Base-by-base conservation (phyloP, 257 asterid genomes). In the Sherardia arvensis region DNA sequence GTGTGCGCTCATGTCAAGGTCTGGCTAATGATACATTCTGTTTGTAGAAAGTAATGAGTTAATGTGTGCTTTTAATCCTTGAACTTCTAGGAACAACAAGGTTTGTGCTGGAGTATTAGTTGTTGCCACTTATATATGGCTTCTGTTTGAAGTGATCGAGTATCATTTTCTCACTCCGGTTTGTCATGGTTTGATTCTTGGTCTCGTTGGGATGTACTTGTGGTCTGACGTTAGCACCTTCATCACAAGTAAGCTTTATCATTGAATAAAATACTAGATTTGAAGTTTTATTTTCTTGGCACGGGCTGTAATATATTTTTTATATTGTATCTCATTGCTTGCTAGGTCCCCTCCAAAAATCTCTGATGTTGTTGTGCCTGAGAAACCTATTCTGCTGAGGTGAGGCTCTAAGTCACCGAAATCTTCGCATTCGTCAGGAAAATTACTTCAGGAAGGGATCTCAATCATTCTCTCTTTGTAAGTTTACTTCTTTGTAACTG, bases 51-150 rank as follows among this genome's bases (percentile, higher is more conserved):
- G 49, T 40, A 40, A 14, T 8, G 49, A 40, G 49, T 40, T 40
- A 40, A 6, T 6, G 15, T 40, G 49, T 12, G 18, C 15, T 18
- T 40, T 40, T 40, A n/a, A n/a, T n/a, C n/a, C n/a, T n/a, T n/a
- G n/a, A n/a, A n/a, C n/a, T n/a, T n/a, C n/a, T n/a, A 87, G 79
- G 81, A 75, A 93, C 80, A 84, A 82, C 90, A 90, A 93, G 75
- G 80, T 81, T 34, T 90, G 97, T 5, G 99, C 77, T 0, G 91
- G 80, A 61, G 86, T 93, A 12, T 81, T 93, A 0, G 95, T 84
- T 29, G 94, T 81, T 53, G 88, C 87, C 0, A 87, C 96, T 5
- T 91, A 87, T 43, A 71, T 79, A 57, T 93, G 94, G 94, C 55
- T 93, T 71, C 64, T 92, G 69, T 89, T 92, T 74, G 95, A 92